Percentiles rank a stretch among this genome's conserved stretches.
Conservation (phyloP, 768 basidiomycete genomes). For the Heimioporus sp. region DNA sequence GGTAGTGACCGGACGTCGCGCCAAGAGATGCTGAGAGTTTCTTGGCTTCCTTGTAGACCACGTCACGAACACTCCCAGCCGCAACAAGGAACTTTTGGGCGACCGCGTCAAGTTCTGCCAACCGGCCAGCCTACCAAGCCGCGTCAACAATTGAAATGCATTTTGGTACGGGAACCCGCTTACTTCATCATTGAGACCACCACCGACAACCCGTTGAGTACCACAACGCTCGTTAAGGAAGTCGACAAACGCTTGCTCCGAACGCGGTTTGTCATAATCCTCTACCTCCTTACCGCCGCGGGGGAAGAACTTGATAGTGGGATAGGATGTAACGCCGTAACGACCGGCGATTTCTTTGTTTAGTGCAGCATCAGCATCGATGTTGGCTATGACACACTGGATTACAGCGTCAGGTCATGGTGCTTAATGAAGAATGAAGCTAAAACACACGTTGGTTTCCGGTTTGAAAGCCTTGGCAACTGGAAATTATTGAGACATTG, state of each 20-base stretch:
- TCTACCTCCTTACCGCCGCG: constrained; percentile 62
- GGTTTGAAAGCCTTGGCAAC: constrained; percentile 76
- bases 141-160: constrained; percentile 1
- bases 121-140: constrained; percentile 69
- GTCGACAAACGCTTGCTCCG: constrained; percentile 69
- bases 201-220: constrained; percentile 78
- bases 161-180: constrained; percentile 11
- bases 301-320: constrained; percentile 95
- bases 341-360: constrained; percentile 69
- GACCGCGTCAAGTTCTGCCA: constrained; percentile 71
- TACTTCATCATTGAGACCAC: constrained; percentile 72
- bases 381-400: constrained; percentile 86
- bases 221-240: constrained; percentile 89
- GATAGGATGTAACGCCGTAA: constrained; percentile 80
- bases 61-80: constrained; percentile 49
- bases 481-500: constrained; percentile 23
- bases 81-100: constrained; percentile 75
- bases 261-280: constrained; percentile 67
- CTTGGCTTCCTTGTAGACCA: constrained; percentile 66
- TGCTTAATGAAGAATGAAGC: neutral
- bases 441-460: constrained; percentile 63
- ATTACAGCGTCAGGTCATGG: constrained; percentile 6
- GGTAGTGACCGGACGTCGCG: constrained; percentile 67
- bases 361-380: constrained; percentile 83
- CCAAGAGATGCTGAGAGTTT: constrained; percentile 48